Conservation (phyloP, 1,139 yeast species). For the Taiozyma sp. region DNA sequence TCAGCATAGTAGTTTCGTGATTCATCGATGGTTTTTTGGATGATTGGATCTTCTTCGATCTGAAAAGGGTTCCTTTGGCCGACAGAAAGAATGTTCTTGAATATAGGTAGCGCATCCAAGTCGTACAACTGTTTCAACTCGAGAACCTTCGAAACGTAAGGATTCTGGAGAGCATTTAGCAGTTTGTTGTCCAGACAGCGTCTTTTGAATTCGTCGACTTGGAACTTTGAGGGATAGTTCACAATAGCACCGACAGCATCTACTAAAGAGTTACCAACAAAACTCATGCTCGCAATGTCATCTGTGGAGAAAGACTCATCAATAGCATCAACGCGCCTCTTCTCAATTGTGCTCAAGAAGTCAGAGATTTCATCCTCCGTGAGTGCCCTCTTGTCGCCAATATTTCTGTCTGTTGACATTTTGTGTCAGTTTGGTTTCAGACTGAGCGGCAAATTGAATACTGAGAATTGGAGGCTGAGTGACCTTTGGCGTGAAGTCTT, state of each 20-base stretch:
- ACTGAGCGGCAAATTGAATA: too few relatives aligned
- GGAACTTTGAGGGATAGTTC: constrained; percentile 8
- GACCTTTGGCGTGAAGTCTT: too few relatives aligned
- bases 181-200: constrained; percentile 1
- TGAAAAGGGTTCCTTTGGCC: background rate
- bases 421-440: background rate
- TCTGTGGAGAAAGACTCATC: constrained; percentile 4
- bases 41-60: background rate
- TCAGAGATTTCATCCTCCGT: background rate
- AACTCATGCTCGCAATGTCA: constrained; percentile 8
- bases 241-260: constrained; percentile 7
- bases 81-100: constrained; percentile 6
- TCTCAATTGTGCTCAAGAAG: background rate
- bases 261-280: constrained; percentile 2
- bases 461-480: too few relatives aligned
- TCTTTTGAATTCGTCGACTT: constrained; percentile 8
- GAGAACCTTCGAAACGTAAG: constrained; percentile 8
- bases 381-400: background rate
- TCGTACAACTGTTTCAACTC: constrained; percentile 10
- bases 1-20: constrained; percentile 5
- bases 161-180: constrained; percentile 7
- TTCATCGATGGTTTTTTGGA: constrained; percentile 3
- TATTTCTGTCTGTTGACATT: background rate
- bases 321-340: background rate
- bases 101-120: constrained; percentile 8